Conservation (phyloP, 768 basidiomycete species). For the Leccinum pellstonianum region DNA sequence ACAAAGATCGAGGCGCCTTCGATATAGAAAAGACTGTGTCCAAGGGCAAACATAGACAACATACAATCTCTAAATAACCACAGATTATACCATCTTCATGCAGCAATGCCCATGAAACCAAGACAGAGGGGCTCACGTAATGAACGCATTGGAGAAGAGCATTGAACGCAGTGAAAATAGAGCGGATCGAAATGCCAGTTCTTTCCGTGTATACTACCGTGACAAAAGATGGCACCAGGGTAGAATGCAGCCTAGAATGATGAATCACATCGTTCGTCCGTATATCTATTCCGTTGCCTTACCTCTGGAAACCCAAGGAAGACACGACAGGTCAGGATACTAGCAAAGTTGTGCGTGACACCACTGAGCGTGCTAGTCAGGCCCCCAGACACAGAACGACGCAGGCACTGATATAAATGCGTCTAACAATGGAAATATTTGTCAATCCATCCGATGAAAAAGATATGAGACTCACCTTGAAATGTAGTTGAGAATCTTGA, state of each 20-base stretch:
- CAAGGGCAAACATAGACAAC: not conserved
- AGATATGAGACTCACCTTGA: not conserved
- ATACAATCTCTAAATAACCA: not conserved
- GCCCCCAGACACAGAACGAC: no score
- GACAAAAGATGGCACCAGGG: no score
- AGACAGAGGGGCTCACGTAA: not conserved
- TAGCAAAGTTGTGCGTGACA: no score
- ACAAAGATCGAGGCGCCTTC: no score
- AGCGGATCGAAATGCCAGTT: not conserved
- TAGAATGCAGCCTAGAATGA: no score
- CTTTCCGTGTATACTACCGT: no score
- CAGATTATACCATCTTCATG: not conserved
- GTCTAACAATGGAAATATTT: not conserved
- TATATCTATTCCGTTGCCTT: no score
- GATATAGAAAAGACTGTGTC: no score
- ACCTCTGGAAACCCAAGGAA: no score
- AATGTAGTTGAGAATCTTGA: not conserved
- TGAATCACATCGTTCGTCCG: no score
- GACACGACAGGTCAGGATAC: no score
- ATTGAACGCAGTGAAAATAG: not conserved
- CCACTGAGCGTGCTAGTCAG: no score
- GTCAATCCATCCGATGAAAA: not conserved
- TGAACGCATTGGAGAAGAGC: not conserved
- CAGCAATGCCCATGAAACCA: not conserved
- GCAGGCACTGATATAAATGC: not conserved